These are phyloP conservation scores for Nakazawaea ishiwadae DNA, from an alignment of 805 yeast species.

Conservation along the genomic window DNA sequence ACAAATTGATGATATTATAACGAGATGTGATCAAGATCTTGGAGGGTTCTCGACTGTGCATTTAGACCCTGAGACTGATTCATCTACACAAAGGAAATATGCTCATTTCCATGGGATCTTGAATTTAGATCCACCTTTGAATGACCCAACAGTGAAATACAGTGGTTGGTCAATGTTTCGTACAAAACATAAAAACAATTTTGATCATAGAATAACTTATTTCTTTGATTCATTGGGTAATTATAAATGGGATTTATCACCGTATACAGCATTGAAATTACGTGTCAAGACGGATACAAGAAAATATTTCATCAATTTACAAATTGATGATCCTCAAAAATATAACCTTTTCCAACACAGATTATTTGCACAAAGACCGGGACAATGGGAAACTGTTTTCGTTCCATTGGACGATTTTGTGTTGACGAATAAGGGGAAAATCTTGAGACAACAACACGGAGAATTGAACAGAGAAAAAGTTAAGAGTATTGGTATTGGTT, in stretches of 20 bases:
- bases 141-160: slow-evolving; percentile 57
- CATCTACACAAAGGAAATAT: slow-evolving; percentile 29
- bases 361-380: slow-evolving; percentile 63
- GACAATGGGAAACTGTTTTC: slow-evolving; percentile 79
- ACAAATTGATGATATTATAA: slow-evolving; percentile 46
- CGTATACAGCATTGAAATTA: slow-evolving; percentile 55
- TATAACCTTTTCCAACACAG: slow-evolving; percentile 84
- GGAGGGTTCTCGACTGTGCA: slow-evolving; percentile 75
- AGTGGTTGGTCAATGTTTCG: slow-evolving; percentile 82
- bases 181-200: slow-evolving; percentile 55
- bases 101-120: slow-evolving; percentile 71
- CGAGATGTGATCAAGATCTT: slow-evolving; percentile 68
- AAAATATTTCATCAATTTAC: slow-evolving; percentile 74
- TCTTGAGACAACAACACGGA: slow-evolving; percentile 48
- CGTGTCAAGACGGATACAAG: slow-evolving; percentile 71
- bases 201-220: slow-evolving; percentile 39
- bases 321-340: slow-evolving; percentile 71
- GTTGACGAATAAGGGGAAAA: slow-evolving; percentile 72
- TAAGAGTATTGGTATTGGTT: slow-evolving; percentile 72
- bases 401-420: slow-evolving; percentile 77
- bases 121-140: slow-evolving; percentile 57
- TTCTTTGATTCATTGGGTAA: slow-evolving; percentile 29
- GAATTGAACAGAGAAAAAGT: slow-evolving; percentile 59
- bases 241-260: slow-evolving; percentile 68
- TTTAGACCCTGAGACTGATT: slow-evolving; percentile 30